phyloP scores from a whole-genome alignment of 2,329 filamentous ascomycete species.

The Hirsutella thompsonii region DNA sequence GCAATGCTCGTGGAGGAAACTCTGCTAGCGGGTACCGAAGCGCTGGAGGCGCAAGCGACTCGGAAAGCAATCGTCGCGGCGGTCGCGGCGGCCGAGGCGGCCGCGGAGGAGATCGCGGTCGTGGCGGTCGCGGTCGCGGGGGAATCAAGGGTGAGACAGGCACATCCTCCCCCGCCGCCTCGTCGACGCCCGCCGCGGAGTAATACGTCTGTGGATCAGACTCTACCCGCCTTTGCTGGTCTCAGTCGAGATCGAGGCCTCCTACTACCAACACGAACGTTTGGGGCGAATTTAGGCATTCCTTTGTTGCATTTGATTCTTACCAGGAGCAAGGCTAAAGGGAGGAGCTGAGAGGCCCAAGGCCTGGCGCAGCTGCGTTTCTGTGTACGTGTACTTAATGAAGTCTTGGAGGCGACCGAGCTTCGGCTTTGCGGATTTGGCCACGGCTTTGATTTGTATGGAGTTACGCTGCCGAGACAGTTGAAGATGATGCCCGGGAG shows the following conservation, averaged over 20 bases:
- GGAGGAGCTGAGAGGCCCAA: constrained; percentile 3
- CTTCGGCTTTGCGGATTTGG: constrained; percentile 15
- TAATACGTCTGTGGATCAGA: not conserved
- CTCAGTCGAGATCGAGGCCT: not conserved
- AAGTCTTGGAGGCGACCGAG: constrained; percentile 16
- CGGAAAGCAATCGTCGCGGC: constrained; percentile 42
- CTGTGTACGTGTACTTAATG: constrained; percentile 24
- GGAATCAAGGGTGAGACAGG: constrained; percentile 47
- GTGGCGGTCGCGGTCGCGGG: constrained; percentile 41
- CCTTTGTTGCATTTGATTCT: constrained; percentile 7
- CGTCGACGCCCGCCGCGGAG: constrained; percentile 35
- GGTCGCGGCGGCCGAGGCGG: constrained; percentile 44
- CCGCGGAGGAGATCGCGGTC: constrained; percentile 44
- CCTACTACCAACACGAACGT: not conserved
- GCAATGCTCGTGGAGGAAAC: constrained; percentile 48
- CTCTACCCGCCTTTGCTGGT: not conserved
- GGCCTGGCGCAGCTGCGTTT: constrained; percentile 5
- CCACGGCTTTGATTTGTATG: constrained; percentile 18
- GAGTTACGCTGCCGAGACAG: constrained; percentile 13
- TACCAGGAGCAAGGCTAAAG: constrained; percentile 9
- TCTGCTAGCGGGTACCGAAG: constrained; percentile 68
- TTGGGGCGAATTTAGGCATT: not conserved
- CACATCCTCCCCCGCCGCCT: constrained; percentile 37
- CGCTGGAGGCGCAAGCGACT: constrained; percentile 62
- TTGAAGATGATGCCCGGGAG: not conserved